phyloP scores from a whole-genome alignment of 1,284 basidiomycete genomes.

The Athelia psychrophila region DNA sequence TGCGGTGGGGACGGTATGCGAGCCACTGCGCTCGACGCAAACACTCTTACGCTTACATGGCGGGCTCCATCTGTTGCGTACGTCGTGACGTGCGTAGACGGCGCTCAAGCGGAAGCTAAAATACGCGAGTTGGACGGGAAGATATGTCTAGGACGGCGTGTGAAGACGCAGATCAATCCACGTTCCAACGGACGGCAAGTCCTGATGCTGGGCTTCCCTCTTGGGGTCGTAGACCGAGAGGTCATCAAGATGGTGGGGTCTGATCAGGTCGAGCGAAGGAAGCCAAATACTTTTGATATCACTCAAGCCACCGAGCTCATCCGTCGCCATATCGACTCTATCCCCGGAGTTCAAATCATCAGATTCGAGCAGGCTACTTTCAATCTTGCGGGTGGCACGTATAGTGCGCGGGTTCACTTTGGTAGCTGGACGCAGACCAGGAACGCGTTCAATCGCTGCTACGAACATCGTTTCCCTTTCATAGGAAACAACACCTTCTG shows the following conservation, averaged over 20 bases:
- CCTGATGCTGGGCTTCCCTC: slow-evolving; percentile 31
- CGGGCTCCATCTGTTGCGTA: slow-evolving; percentile 34
- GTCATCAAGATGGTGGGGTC: not conserved
- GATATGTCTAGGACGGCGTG: slow-evolving; percentile 31
- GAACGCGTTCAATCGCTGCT: slow-evolving; percentile 28
- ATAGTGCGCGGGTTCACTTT: slow-evolving; percentile 38
- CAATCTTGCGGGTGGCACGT: slow-evolving; percentile 19
- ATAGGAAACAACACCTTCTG: slow-evolving; percentile 24
- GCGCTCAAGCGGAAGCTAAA: slow-evolving; percentile 24
- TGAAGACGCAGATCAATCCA: slow-evolving; percentile 39
- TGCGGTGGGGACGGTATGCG: slow-evolving; percentile 39
- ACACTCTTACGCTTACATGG: slow-evolving; percentile 44
- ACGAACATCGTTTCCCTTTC: slow-evolving; percentile 20
- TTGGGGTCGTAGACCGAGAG: slow-evolving; percentile 5
- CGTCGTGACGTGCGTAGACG: slow-evolving; percentile 33
- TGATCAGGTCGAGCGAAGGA: too few species aligned
- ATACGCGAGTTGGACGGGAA: slow-evolving; percentile 29
- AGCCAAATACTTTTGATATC: too few species aligned
- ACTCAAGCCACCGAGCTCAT: too few species aligned
- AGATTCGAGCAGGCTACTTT: not conserved
- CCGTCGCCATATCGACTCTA: too few species aligned
- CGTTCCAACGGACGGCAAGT: slow-evolving; percentile 12
- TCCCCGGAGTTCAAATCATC: too few species aligned
- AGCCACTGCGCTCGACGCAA: slow-evolving; percentile 16
- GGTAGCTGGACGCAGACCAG: slow-evolving; percentile 45